phyloP scores from a whole-genome alignment of 345 rosid species.

The Draba incana region DNA sequence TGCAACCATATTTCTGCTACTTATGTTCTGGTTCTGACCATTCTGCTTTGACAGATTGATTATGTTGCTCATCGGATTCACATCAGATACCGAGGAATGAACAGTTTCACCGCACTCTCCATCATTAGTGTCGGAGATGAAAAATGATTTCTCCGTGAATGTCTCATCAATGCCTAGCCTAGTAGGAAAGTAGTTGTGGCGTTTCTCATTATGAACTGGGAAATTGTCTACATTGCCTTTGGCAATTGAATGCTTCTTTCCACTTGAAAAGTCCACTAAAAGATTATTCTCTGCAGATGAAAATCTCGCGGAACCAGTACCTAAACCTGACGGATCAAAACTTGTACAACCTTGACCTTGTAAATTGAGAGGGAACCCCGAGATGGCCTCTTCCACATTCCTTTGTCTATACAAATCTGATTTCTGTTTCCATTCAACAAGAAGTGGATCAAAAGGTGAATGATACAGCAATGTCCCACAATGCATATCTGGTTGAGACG shows the following conservation, averaged over 20 bases:
- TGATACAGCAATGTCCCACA: slow-evolving; percentile 34
- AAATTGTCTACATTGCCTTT: slow-evolving; percentile 42
- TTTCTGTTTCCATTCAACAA: slow-evolving; percentile 42
- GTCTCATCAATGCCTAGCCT: slow-evolving; percentile 46
- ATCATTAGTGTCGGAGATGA: slow-evolving; percentile 32
- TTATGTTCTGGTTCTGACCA: slow-evolving; percentile 36
- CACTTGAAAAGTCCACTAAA: slow-evolving; percentile 36
- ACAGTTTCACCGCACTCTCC: slow-evolving; percentile 31
- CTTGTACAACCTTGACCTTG: slow-evolving; percentile 49
- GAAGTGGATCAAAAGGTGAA: slow-evolving; percentile 38
- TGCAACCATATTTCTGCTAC: slow-evolving; percentile 31
- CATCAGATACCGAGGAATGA: slow-evolving; percentile 40
- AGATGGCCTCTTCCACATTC: slow-evolving; percentile 39
- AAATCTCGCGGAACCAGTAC: slow-evolving; percentile 40
- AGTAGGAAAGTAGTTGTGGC: slow-evolving; percentile 38
- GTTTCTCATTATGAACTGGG: slow-evolving; percentile 41
- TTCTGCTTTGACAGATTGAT: slow-evolving; percentile 27
- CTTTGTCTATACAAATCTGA: slow-evolving; percentile 40
- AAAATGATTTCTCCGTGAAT: slow-evolving; percentile 37
- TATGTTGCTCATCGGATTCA: slow-evolving; percentile 36
- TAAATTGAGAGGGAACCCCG: slow-evolving; percentile 62
- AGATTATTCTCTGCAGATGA: slow-evolving; percentile 19
- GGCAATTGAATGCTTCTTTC: slow-evolving; percentile 37
- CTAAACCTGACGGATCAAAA: slow-evolving; percentile 37
- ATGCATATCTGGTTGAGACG: slow-evolving; percentile 37